A percentile compares a stretch with the other conserved stretches of the same genome.
Conservation (phyloP, 176 grass and related monocot species). For the Poa pratensis region DNA sequence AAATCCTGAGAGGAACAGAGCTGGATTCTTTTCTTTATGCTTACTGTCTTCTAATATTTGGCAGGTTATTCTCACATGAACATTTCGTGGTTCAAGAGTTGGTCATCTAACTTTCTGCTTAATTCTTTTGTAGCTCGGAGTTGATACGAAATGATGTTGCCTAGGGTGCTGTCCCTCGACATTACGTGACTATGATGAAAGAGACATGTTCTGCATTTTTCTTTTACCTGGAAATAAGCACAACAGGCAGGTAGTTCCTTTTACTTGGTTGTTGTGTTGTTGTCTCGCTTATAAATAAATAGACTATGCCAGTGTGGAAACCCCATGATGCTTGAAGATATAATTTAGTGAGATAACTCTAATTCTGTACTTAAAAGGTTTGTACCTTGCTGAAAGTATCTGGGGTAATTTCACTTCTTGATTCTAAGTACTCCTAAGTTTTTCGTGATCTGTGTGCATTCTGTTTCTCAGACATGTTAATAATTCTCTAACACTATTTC, state of each 20-base stretch:
- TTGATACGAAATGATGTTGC: too few relatives aligned
- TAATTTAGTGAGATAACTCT: not conserved
- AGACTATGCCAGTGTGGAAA: conserved; percentile 21
- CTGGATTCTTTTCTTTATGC: too few relatives aligned
- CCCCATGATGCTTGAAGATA: not conserved
- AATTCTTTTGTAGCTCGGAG: too few relatives aligned
- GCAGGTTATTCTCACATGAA: too few relatives aligned
- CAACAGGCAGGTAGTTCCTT: conserved; percentile 61
- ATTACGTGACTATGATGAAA: conserved; percentile 69
- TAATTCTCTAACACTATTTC: conserved; percentile 15
- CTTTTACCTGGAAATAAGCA: conserved; percentile 80
- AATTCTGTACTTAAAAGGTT: not conserved
- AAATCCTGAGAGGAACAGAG: too few relatives aligned
- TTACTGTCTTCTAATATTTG: too few relatives aligned
- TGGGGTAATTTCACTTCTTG: not conserved
- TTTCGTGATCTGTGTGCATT: not conserved
- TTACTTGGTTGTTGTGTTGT: conserved; percentile 36
- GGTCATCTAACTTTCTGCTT: too few relatives aligned
- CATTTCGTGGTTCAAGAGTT: too few relatives aligned
- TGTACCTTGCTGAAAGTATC: conserved; percentile 22
- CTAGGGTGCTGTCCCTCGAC: conserved; percentile 38
- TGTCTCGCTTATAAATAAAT: conserved; percentile 13
- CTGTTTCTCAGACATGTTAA: conserved; percentile 42
- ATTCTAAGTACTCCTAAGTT: conserved; percentile 28
- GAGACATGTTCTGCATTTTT: conserved; percentile 92